Evolutionary conservation across 2,329 filamentous ascomycete genomes (phyloP), one percentile per base, ranked within the genome.

Genomic region (Aspergillus texensis): DNA sequence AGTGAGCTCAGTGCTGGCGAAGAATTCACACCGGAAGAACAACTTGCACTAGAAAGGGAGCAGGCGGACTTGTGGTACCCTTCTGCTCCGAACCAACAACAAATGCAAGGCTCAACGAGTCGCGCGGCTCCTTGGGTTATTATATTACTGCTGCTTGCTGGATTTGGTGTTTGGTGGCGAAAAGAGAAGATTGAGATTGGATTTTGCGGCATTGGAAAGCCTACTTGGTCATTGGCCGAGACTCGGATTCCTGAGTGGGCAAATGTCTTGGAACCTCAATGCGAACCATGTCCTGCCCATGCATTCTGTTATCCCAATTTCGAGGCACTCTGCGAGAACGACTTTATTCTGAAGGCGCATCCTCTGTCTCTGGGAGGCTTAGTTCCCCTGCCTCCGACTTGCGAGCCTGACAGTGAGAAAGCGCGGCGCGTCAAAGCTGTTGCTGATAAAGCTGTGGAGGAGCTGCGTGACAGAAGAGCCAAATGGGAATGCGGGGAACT

Each of bases 121-220:
- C 86, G 86, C 63, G 87, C 87, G 0, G 89, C 92, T 19, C 83
- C 94, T 2, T 88, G 88, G 75, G 86, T 93, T 6, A 82, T 97
- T 2, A 75, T 94, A 3, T 75, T 91, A 24, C 89, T 90, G 0
- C 79, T 95, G 11, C 77, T 95, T 8, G 86, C 86, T 36, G 88
- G 90, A 0, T 92, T 96, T 67, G 90, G 85, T 34, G 87, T 87
- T 10, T 95, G 94, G 86, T 99, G 94, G 82, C 86, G 94, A 56
- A 92, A 97, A 75, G 95, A 99, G 79, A 98, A 98, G 83, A 83
- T 97, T n/a, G 91, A 92, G 19, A 92, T 98, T 24, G 95, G 96
- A 39, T 99, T 96, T 75, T 99, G 95, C 75, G 93, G 94, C 14
- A 86, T 96, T 59, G 95, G 91, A 28, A 87, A 89, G 59, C 83